These are phyloP conservation scores for Pythium brassicae DNA, from an alignment of 352 stramenopile species.

Conservation along the genomic window DNA sequence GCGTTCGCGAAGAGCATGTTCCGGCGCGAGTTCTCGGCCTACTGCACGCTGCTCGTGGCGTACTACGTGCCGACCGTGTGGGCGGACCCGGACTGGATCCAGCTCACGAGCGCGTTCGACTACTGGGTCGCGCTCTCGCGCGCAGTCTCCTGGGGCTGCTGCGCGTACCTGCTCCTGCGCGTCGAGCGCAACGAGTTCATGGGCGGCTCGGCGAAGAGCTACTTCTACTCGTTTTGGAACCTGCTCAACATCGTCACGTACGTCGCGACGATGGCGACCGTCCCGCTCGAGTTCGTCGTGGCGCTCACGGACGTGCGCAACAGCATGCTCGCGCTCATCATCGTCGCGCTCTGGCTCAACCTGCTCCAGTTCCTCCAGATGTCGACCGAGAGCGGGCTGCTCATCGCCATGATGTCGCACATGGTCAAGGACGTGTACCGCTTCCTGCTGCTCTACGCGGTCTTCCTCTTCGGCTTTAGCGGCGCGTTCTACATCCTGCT, in stretches of 20 bases:
- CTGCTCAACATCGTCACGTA: conserved; percentile 52
- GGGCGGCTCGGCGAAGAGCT: conserved; percentile 33
- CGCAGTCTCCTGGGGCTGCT: conserved; percentile 43
- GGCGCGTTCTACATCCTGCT: conserved; percentile 72
- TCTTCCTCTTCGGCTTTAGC: conserved; percentile 70
- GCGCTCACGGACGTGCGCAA: conserved; percentile 30
- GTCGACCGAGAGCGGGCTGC: conserved; percentile 44
- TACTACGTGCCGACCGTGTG: conserved; percentile 62
- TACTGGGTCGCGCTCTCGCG: conserved; percentile 36
- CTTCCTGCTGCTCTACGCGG: conserved; percentile 66
- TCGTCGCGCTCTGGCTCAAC: conserved; percentile 64
- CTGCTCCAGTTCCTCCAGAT: conserved; percentile 70
- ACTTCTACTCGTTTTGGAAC: conserved; percentile 64
- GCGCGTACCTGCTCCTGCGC: conserved; percentile 42
- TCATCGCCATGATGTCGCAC: conserved; percentile 78
- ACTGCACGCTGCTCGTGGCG: conserved; percentile 38
- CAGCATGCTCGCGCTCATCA: conserved; percentile 47
- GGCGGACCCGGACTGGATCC: conserved; percentile 46
- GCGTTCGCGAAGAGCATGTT: conserved; percentile 51
- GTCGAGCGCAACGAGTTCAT: conserved; percentile 48
- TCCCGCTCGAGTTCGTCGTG: conserved; percentile 44
- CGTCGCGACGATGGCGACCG: conserved; percentile 33
- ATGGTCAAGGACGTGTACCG: conserved; percentile 67
- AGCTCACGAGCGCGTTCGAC: conserved; percentile 30
- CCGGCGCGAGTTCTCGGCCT: conserved; percentile 40